These are phyloP conservation scores for Escallonia rubra DNA, from an alignment of 129 eudicot species.

Conservation along the genomic window DNA sequence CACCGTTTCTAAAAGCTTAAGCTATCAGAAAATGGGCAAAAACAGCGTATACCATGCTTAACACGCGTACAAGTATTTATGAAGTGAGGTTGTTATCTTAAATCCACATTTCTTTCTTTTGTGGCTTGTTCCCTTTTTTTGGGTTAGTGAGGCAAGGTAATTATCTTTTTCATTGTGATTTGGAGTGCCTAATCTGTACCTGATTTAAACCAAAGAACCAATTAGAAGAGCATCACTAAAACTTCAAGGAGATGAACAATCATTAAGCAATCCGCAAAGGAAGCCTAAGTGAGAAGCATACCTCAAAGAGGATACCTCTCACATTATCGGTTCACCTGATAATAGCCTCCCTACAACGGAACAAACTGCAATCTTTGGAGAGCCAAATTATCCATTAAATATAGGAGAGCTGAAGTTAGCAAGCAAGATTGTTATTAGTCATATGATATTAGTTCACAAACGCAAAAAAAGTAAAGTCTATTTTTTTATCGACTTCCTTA, in stretches of 20 bases:
- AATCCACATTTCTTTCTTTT: neutral
- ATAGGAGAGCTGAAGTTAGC: slow-evolving; percentile 22
- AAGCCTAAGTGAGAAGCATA: slow-evolving; percentile 77
- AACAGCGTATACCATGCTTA: too few relatives aligned
- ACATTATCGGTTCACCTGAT: slow-evolving; percentile 48
- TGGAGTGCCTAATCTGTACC: neutral
- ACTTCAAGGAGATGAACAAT: slow-evolving; percentile 10
- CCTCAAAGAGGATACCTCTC: slow-evolving; percentile 73
- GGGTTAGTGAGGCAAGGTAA: neutral
- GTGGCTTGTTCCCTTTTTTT: neutral
- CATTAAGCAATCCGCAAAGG: slow-evolving; percentile 26
- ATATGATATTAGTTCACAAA: slow-evolving; percentile 13
- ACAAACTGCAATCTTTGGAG: slow-evolving; percentile 60
- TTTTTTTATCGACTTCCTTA: slow-evolving; percentile 34
- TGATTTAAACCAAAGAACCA: neutral
- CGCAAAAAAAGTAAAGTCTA: slow-evolving; percentile 4
- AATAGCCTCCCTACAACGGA: slow-evolving; percentile 43
- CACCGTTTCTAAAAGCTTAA: too few relatives aligned
- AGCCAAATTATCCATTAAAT: slow-evolving; percentile 31
- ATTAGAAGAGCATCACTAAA: slow-evolving; percentile 7
- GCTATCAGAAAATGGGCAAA: too few relatives aligned
- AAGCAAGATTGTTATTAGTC: slow-evolving; percentile 15
- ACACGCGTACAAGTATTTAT: too few relatives aligned
- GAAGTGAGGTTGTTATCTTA: too few relatives aligned
- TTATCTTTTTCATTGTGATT: neutral